A percentile compares a stretch with the other conserved stretches of the same genome.
phyloP scores from a whole-genome alignment of 306 rosid species.

The Begonia peltatifolia region DNA sequence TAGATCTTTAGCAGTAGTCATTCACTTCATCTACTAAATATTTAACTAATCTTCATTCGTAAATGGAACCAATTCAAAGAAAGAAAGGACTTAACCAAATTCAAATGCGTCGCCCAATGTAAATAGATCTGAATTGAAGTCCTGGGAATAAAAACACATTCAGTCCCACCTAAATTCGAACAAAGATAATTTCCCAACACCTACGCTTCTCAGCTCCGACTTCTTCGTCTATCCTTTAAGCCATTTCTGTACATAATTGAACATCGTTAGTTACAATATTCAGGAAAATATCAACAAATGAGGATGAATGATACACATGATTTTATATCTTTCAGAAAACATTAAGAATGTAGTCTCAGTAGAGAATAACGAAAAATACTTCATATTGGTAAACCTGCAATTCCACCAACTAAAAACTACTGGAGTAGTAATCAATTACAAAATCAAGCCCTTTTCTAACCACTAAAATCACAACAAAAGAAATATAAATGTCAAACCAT shows the following conservation, averaged over 20 bases:
- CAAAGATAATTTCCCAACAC: slow-evolving; percentile 13
- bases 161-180: slow-evolving; percentile 39
- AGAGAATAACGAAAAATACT: too few relatives aligned
- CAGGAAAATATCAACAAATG: neutral
- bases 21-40: slow-evolving; percentile 16
- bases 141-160: slow-evolving; percentile 47
- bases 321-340: too few relatives aligned
- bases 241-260: slow-evolving; percentile 56
- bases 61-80: slow-evolving; percentile 36
- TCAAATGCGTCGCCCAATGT: slow-evolving; percentile 49
- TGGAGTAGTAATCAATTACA: too few relatives aligned
- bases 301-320: neutral
- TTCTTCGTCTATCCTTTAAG: slow-evolving; percentile 71
- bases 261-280: neutral
- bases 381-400: too few relatives aligned
- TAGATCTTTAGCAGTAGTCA: slow-evolving; percentile 33
- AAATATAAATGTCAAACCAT: too few relatives aligned
- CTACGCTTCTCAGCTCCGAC: slow-evolving; percentile 60
- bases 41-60: slow-evolving; percentile 30
- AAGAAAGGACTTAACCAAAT: slow-evolving; percentile 62
- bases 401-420: too few relatives aligned
- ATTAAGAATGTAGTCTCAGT: too few relatives aligned
- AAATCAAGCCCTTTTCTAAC: too few relatives aligned
- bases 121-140: slow-evolving; percentile 45
- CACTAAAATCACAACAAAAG: too few relatives aligned